phyloP scores from a whole-genome alignment of 164 flowering plant genomes.

The Annona squamosa region DNA sequence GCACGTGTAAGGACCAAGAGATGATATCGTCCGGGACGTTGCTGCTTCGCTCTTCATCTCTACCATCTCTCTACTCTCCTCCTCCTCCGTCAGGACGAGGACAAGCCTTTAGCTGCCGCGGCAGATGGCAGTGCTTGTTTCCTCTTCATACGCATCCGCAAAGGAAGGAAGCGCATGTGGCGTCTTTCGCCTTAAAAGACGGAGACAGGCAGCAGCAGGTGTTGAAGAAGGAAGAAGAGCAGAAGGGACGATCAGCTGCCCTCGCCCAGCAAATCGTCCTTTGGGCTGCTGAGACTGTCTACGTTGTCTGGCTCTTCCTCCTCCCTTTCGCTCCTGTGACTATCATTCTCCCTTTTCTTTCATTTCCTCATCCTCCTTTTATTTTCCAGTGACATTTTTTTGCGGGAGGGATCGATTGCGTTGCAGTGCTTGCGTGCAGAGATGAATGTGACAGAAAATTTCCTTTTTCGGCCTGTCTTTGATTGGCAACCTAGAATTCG shows the following conservation, averaged over 20 bases:
- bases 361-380: background rate
- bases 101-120: background rate
- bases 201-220: background rate
- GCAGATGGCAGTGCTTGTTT: background rate
- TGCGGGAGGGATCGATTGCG: background rate
- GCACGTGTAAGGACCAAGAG: background rate
- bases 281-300: constrained; percentile 70
- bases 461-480: background rate
- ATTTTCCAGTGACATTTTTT: background rate
- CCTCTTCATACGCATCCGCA: background rate
- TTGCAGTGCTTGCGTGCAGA: background rate
- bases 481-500: background rate
- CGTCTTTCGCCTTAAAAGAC: constrained; percentile 7
- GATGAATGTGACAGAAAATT: background rate
- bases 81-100: background rate
- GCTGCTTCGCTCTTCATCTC: background rate
- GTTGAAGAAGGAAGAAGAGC: background rate
- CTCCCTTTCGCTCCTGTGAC: constrained; percentile 91
- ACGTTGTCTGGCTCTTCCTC: constrained; percentile 81
- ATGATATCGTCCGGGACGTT: background rate
- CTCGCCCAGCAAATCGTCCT: constrained; percentile 27
- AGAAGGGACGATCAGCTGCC: background rate
- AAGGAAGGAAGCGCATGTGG: background rate
- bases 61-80: background rate
- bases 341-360: background rate